Evolutionary conservation across 805 yeast species (phyloP).

Genomic region (Ogataea pini): DNA sequence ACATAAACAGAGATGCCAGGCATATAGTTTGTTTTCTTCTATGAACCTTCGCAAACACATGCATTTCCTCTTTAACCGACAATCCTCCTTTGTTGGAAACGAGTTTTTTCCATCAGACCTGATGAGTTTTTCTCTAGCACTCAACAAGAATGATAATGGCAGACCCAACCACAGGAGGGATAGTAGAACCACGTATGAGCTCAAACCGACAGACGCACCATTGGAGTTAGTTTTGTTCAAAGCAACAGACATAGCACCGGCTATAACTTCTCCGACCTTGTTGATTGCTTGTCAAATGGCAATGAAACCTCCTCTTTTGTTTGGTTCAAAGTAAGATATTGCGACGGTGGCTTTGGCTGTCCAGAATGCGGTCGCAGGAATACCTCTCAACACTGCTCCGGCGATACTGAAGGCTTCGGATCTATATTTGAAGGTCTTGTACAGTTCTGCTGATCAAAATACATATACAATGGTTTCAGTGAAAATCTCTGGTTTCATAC

Average conservation of each 20-base stretch:
- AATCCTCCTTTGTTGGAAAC: slow-evolving; percentile 12
- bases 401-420: slow-evolving; percentile 27
- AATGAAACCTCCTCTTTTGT: slow-evolving; percentile 29
- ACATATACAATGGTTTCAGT: slow-evolving; percentile 31
- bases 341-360: slow-evolving; percentile 32
- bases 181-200: slow-evolving; percentile 28
- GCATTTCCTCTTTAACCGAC: slow-evolving; percentile 9
- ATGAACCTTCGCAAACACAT: slow-evolving; percentile 10
- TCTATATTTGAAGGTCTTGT: slow-evolving; percentile 30
- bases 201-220: slow-evolving; percentile 27
- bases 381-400: slow-evolving; percentile 30
- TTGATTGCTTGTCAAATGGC: slow-evolving; percentile 32
- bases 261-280: slow-evolving; percentile 30
- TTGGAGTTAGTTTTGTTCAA: slow-evolving; percentile 17
- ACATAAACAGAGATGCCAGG: slow-evolving; percentile 24
- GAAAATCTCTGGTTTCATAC: slow-evolving; percentile 21
- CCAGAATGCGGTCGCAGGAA: slow-evolving; percentile 32
- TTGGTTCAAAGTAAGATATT: slow-evolving; percentile 26
- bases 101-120: slow-evolving; percentile 31
- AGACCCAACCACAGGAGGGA: slow-evolving; percentile 31
- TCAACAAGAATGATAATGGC: slow-evolving; percentile 22
- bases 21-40: slow-evolving; percentile 22
- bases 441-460: slow-evolving; percentile 30
- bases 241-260: slow-evolving; percentile 28
- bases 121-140: slow-evolving; percentile 31